Evolutionary conservation across 2,329 filamentous ascomycete species (phyloP), one percentile per base, ranked within the genome.

Genomic region (Claviceps pazoutovae): DNA sequence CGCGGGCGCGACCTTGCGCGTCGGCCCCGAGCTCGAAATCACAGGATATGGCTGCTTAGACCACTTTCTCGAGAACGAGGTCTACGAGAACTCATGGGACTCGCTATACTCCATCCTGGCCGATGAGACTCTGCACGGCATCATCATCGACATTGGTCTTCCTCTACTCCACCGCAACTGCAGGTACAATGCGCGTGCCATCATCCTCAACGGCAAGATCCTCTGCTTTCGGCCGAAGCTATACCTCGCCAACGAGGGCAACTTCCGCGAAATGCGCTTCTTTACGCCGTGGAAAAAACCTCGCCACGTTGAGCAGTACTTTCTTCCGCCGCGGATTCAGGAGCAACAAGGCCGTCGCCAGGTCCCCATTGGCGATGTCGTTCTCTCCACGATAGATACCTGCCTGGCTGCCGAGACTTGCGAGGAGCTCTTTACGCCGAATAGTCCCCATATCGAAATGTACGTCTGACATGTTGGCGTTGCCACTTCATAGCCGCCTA

Each of bases 1-100:
- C 46, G 71, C 71, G 3, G 78, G 80, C 26, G 82, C 82, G n/a
- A 76, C 71, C 9, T 65, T 86, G n/a, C 73, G 82, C 49, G 74
- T 77, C 2, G 78, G 79, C 3, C 79, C 74, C 2, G 51, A 72
- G 79, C 66, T 75, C 17, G 74, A 77, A 60, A 70, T 65, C 8
- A 56, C 54, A 3, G 60, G 59, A 21, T 65, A 71, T 52, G 53
- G 45, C 30, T 51, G 46, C 41, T 41, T 36, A 44, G 46, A 41
- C 17, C 43, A 85, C 59, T 84, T 79, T 55, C 68, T 77, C 8
- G 78, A 82, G 62, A 60, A 57, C 30, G 66, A 69, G 17, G 55
- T 63, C 16, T 67, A 64, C 46, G 56, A 61, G 0, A 61, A 68
- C 47, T 59, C 57, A 21, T 59, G 58, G 58, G 66, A 69, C 36